These are phyloP conservation scores for Speleostelium caveatum DNA, from an alignment of 78 protist genomes.

Conservation along the genomic window DNA sequence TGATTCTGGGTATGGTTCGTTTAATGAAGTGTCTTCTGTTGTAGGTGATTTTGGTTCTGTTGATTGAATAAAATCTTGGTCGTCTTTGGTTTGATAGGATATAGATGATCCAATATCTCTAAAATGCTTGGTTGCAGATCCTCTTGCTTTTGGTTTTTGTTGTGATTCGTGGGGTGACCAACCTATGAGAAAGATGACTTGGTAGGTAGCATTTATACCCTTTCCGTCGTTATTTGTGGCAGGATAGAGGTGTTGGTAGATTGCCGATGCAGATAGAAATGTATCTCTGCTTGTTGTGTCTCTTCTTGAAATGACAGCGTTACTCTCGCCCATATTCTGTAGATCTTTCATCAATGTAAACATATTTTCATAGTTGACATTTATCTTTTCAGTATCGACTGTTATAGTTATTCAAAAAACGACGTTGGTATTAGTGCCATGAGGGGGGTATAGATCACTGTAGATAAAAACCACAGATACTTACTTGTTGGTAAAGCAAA, in stretches of 20 bases:
- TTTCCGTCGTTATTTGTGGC: conserved; percentile 44
- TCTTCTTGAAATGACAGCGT: conserved; percentile 61
- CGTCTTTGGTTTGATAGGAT: conserved; percentile 3
- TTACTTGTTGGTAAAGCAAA: conserved; percentile 72
- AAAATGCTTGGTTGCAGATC: conserved; percentile 68
- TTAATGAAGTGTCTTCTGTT: conserved; percentile 3
- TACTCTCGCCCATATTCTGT: conserved; percentile 84
- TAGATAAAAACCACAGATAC: not conserved
- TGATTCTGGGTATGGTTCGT: conserved; percentile 66
- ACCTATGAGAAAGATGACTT: conserved; percentile 81
- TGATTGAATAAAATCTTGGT: not conserved
- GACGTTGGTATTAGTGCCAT: not conserved
- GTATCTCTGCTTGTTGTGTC: conserved; percentile 44
- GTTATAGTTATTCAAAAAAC: not conserved
- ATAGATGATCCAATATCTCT: conserved; percentile 34
- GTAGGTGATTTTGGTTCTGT: not conserved
- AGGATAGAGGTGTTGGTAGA: conserved; percentile 59
- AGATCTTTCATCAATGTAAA: conserved; percentile 81
- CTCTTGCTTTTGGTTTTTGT: conserved; percentile 81
- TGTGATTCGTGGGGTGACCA: conserved; percentile 88
- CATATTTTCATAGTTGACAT: conserved; percentile 44
- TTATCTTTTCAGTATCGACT: conserved; percentile 75
- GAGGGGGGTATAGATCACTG: not conserved
- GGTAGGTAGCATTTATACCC: conserved; percentile 79
- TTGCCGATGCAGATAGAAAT: conserved; percentile 74